phyloP scores from a whole-genome alignment of 352 stramenopile species.

The Globisporangium alternatum region DNA sequence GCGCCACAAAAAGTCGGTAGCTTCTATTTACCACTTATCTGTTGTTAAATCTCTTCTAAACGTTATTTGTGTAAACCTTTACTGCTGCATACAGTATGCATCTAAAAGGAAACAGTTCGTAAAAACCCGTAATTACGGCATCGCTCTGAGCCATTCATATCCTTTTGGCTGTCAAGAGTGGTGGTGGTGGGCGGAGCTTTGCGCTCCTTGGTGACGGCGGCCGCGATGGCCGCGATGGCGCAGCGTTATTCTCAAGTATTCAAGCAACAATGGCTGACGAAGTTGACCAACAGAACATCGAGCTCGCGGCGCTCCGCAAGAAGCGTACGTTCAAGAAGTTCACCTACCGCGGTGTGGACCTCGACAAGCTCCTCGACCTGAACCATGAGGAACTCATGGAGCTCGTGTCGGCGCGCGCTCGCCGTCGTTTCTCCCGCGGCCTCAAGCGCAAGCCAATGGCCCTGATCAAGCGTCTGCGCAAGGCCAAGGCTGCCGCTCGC shows the following conservation, averaged over 20 bases:
- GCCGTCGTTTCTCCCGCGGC: slow-evolving; percentile 98
- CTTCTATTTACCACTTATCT: not conserved
- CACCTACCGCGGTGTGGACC: slow-evolving; percentile 98
- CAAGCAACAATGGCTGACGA: slow-evolving; percentile 36
- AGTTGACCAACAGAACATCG: slow-evolving; percentile 69
- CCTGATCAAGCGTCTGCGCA: slow-evolving; percentile 98
- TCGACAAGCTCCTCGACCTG: slow-evolving; percentile 99
- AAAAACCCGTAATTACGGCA: slow-evolving; percentile 8
- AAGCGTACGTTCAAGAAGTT: slow-evolving; percentile 99
- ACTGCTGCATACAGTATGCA: not conserved
- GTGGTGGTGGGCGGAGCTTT: not conserved
- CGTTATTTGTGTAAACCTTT: not conserved
- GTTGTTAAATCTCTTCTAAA: not conserved
- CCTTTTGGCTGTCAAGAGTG: not conserved
- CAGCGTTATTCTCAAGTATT: slow-evolving; percentile 20
- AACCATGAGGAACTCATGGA: slow-evolving; percentile 99
- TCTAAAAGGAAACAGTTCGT: not conserved
- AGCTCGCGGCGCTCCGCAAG: slow-evolving; percentile 97
- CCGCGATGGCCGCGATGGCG: not conserved
- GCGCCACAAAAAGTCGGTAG: not conserved
- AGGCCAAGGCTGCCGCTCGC: slow-evolving; percentile 98
- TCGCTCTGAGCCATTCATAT: slow-evolving; percentile 18
- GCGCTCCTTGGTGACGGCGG: not conserved
- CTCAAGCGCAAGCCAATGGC: slow-evolving; percentile 99
- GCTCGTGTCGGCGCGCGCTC: slow-evolving; percentile 94